Base-by-base conservation (phyloP, 805 yeast species). In the Kluyveromyces aestuarii region DNA sequence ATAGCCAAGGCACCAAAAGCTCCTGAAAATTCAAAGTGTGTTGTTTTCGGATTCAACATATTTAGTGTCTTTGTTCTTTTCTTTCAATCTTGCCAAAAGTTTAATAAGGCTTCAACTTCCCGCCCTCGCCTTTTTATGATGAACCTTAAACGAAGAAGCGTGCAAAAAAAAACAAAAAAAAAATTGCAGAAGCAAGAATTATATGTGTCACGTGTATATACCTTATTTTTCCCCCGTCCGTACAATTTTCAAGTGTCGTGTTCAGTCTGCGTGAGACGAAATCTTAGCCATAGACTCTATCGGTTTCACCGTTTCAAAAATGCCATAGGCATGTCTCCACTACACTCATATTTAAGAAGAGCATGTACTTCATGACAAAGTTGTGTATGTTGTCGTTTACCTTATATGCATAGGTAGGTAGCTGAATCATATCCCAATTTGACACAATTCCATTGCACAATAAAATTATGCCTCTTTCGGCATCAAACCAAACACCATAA, bases 1-100 rank as follows among this genome's bases (percentile, higher is more conserved):
- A 91, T 77, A 4, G 72, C 74, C 1, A 79, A 40, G 0, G 93
- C 88, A 5, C 99, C 99, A 0, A 76, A 64, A 5, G 75, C 66
- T 0, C 99, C 99, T 33, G 76, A 75, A 64, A 91, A 91, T 64
- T 91, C 98, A 50, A 72, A 70, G 43, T 81, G 77, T 4, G 66
- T 71, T 1, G 97, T 87, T 43, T 60, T 64, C 4, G 97, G 97
- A 60, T 91, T 91, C 53, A 83, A 56, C 42, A 30, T 30, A 21
- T 21, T 21, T 6, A 21, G 42, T 49, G 50, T 21, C 6, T 6
- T 21, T 21, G 25, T 21, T 21, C 25, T 21, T 4, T 21, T 21
- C 25, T 21, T 21, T 21, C 25, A 21, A 21, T 21, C 6, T 21
- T 21, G 25, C 25, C 25, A 21, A 21, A 21, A 3, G 25, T 4